Evolutionary conservation across 2,329 filamentous ascomycete genomes (phyloP).

Genomic region (Colletotrichum orbiculare): DNA sequence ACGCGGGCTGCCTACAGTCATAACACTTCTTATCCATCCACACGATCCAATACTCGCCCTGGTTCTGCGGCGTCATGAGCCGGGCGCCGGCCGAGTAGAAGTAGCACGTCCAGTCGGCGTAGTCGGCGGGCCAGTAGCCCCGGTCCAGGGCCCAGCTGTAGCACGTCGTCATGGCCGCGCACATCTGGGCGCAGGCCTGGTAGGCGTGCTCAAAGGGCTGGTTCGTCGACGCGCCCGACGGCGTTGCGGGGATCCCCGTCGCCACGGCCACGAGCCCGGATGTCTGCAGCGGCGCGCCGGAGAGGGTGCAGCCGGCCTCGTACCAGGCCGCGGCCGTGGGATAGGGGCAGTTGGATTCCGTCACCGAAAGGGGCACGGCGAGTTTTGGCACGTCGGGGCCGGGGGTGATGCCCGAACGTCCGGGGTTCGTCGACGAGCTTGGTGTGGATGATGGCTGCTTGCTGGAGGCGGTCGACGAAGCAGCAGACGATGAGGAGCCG

Average conservation of each 20-base stretch:
- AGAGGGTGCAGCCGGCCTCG: slow-evolving; percentile 21
- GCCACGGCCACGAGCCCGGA: slow-evolving; percentile 10
- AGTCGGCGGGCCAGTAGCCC: slow-evolving; percentile 19
- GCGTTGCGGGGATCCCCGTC: slow-evolving; percentile 18
- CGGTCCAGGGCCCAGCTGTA: slow-evolving; percentile 24
- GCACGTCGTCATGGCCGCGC: slow-evolving; percentile 9
- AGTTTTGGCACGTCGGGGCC: background rate
- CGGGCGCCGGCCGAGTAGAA: slow-evolving; percentile 24
- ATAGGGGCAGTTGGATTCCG: slow-evolving; percentile 10
- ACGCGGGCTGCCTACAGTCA: slow-evolving; percentile 5
- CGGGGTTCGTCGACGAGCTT: slow-evolving; percentile 3
- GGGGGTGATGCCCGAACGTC: slow-evolving; percentile 1
- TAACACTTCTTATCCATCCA: slow-evolving; percentile 27
- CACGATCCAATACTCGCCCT: slow-evolving; percentile 18
- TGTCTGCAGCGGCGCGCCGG: slow-evolving; percentile 16
- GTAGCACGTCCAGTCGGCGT: slow-evolving; percentile 25
- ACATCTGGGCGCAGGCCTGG: slow-evolving; percentile 28
- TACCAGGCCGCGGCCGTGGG: slow-evolving; percentile 20
- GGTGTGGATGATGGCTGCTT: background rate
- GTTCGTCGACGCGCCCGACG: background rate
- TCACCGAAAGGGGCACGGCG: slow-evolving; percentile 5
- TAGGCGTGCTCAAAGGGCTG: slow-evolving; percentile 7
- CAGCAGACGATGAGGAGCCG: no score
- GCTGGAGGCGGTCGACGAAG: background rate
- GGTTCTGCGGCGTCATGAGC: slow-evolving; percentile 18